Base-by-base conservation (phyloP, 345 rosid species). In the Eucalyptus erythrocorys region DNA sequence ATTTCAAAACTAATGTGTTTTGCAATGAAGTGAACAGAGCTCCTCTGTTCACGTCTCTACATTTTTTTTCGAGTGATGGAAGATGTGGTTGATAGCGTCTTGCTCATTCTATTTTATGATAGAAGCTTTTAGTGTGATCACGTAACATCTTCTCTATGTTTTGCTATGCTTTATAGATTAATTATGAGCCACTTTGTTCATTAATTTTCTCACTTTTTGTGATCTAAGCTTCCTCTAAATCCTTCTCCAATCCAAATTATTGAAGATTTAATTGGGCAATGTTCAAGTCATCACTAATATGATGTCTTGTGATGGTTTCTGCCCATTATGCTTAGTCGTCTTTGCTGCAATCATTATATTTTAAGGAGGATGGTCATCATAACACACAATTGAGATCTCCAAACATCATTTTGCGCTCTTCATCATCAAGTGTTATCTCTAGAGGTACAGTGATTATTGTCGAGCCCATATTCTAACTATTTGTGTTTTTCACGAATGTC, bases 41-140 rank as follows among this genome's bases (percentile, higher is more conserved):
- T 51, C 57, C 57, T 21, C 0, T 51, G 0, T 51, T 51, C 26
- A 51, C 1, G 24, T 51, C 57, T 26, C 14, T 57, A 0, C 13
- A 10, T 17, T 24, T 9, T 57, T 55, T 24, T 55, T 55, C 14
- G 0, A 57, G 64, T 57, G 64, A 57, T 10, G 64, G 14, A 26
- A 57, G 12, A 57, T 57, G 64, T 57, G 64, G 11, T 2, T 57
- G n/a, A 57, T 57, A 0, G 1, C 7, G 30, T 57, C 13, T 57
- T 57, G n/a, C 64, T 57, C 64, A 57, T 57, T 57, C 7, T 0
- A 0, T 57, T 57, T 57, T 22, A 55, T 4, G n/a, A 5, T 4
- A 57, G 24, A 57, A 57, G 14, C n/a, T 57, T 57, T 24, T 57
- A 22, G 30, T 57, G 64, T 0, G 1, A 55, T 55, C 26, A 55